Evolutionary conservation across 768 basidiomycete species (phyloP).

Genomic region (Phylloporus sp.): DNA sequence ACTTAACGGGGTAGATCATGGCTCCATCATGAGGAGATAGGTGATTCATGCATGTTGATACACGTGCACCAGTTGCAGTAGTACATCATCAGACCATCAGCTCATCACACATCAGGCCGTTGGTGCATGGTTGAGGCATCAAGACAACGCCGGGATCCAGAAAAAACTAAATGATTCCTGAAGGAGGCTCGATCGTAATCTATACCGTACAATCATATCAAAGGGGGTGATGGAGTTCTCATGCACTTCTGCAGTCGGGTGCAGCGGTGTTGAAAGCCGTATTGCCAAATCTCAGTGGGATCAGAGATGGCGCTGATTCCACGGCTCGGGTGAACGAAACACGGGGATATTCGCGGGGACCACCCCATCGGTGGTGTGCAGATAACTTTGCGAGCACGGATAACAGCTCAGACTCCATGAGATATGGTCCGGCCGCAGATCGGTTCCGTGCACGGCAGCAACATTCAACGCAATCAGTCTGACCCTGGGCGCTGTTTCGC

Average conservation of each 20-base stretch:
- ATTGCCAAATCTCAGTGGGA: slow-evolving; percentile 21
- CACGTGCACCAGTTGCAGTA: slow-evolving; percentile 20
- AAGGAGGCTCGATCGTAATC: slow-evolving; percentile 20
- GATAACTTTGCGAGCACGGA: neutral
- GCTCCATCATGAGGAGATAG: slow-evolving; percentile 7
- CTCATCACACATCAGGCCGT: slow-evolving; percentile 9
- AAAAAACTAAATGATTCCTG: slow-evolving; percentile 18
- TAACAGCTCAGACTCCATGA: neutral
- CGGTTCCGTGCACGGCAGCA: slow-evolving; percentile 4
- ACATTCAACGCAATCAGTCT: slow-evolving; percentile 14
- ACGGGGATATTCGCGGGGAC: slow-evolving; percentile 2
- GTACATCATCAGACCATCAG: slow-evolving; percentile 10
- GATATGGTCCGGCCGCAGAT: neutral
- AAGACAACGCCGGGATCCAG: slow-evolving; percentile 19
- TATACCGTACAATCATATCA: slow-evolving; percentile 22
- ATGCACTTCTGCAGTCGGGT: slow-evolving; percentile 22
- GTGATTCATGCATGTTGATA: slow-evolving; percentile 15
- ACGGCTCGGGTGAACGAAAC: slow-evolving; percentile 11
- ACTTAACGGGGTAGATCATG: slow-evolving; percentile 7
- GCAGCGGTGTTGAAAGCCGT: slow-evolving; percentile 18
- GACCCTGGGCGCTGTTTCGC: slow-evolving; percentile 9
- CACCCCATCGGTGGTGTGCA: slow-evolving; percentile 1
- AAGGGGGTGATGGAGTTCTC: slow-evolving; percentile 17
- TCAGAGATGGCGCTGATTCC: slow-evolving; percentile 20
- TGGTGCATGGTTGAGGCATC: slow-evolving; percentile 15